Evolutionary conservation across 345 rosid species (phyloP), one percentile per base, ranked within the genome.

Genomic region (Acer yangbiense): DNA sequence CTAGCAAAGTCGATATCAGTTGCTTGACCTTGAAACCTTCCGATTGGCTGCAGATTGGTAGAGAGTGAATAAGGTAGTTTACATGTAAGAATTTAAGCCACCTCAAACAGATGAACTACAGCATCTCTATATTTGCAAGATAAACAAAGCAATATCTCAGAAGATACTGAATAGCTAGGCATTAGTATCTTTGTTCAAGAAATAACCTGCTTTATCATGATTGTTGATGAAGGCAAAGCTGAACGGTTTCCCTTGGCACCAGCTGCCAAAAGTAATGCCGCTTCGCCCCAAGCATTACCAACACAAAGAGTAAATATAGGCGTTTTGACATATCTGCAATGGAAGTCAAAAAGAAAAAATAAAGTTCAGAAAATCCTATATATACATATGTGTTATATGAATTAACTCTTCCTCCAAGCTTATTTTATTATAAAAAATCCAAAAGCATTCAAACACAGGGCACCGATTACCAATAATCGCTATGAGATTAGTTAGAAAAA

Each of bases 241-340:
- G 93, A 78, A 41, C 92, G 92, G 32, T 89, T 86, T 76, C 92
- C 95, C 84, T 60, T 81, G 57, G 89, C 82, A 43, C 93, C 93
- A 54, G 93, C 90, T 69, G 93, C 91, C 86, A 91, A 82, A 78
- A 94, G 95, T 76, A 96, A 84, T 57, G 98, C 95, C 63, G 98
- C 99, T 88, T 96, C 99, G 70, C 98, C 99, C 99, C 98, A 94
- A 75, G 99, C 99, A 87, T 92, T 94, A 69, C 99, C 98, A 41
- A 94, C 94, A 78, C 98, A 96, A 0, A 96, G 94, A 71, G 99
- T 95, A 82, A 90, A 92, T 79, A 95, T 93, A n/a, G 97, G 99
- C 35, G 96, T 87, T 78, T 88, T 88, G 39, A 90, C 92, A 86
- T 86, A 86, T 79, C 99, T 94, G 88, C 72, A 83, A 75, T 58